Base-by-base conservation (phyloP, 352 stramenopile species). In the Phytophthora tentaculata region DNA sequence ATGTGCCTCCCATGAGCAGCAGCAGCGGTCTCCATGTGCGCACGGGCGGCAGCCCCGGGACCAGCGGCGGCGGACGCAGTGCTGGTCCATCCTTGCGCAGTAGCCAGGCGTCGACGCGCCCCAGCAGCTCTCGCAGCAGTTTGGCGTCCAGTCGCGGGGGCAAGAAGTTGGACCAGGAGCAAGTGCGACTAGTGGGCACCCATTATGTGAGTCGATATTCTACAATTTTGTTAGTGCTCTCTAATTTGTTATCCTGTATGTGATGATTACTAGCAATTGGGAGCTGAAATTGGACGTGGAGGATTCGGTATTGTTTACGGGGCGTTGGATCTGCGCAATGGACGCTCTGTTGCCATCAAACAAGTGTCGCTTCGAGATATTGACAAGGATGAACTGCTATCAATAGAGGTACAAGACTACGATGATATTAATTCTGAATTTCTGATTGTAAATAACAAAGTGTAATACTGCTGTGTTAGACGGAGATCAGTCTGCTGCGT, bases 251-350 rank as follows among this genome's bases (percentile, higher is more conserved):
- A 61, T 61, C 2, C 32, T 61, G 49, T 56, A 35, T 57, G 20
- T 69, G 59, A 47, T 19, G 10, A 17, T 44, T 77, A 47, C 19
- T 41, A 98, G 84, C 91, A 97, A 94, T 69, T 98, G 6, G 94
- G 94, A 2, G 79, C 85, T 3, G 90, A 98, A 71, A 97, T 98
- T 49, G 94, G 94, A 0, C 89, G 90, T 12, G 94, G 94, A 16
- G 94, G 93, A 47, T 98, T 97, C 64, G 92, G 91, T 17, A 75
- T 93, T 20, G 94, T 98, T 32, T 98, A 89, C 64, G 79, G 86
- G n/a, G 94, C 91, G 16, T 73, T 97, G 54, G 88, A 96, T 60
- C 73, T 95, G 62, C 83, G 85, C 20, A 94, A 91, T 53, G 89
- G 81, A 17, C 86, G 86, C 32, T 95, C 86, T 6, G 88, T 96